A percentile compares a stretch with the other conserved stretches of the same genome.
Evolutionary conservation across 495 filamentous ascomycete genomes (phyloP).

Genomic region (Aspergillus egyptiacus): DNA sequence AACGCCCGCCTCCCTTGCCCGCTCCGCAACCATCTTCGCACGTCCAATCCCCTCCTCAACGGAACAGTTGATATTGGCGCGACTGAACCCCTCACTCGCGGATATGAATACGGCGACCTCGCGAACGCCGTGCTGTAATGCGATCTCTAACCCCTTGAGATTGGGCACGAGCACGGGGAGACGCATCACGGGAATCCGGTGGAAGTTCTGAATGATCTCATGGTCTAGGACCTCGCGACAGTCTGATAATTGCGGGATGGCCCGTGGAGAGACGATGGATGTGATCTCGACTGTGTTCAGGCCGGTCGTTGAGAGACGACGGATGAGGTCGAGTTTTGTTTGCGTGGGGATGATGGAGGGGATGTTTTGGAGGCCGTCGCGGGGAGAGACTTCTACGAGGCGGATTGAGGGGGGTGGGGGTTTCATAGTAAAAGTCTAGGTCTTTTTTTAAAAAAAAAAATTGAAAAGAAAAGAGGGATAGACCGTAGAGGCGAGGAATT

Average conservation of each 20-base stretch:
- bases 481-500: no score
- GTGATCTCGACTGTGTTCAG: conserved; percentile 38
- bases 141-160: conserved; percentile 35
- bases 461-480: no score
- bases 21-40: no score
- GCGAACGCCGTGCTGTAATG: conserved; percentile 20
- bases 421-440: no score
- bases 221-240: conserved; percentile 27
- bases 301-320: conserved; percentile 24
- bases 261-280: conserved; percentile 39
- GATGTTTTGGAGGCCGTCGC: conserved; percentile 45
- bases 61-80: conserved; percentile 39
- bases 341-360: conserved; percentile 27
- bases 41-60: conserved; percentile 26
- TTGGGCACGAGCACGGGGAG: conserved; percentile 41
- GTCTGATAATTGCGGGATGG: conserved; percentile 40
- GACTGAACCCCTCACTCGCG: conserved; percentile 39
- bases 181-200: no score
- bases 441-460: no score
- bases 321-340: conserved; percentile 37
- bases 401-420: conserved; percentile 20
- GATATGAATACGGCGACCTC: conserved; percentile 43
- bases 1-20: no score
- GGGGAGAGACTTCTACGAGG: conserved; percentile 45
- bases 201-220: no score